Conservation (phyloP, 768 basidiomycete species). For the Tricholoma sp. region DNA sequence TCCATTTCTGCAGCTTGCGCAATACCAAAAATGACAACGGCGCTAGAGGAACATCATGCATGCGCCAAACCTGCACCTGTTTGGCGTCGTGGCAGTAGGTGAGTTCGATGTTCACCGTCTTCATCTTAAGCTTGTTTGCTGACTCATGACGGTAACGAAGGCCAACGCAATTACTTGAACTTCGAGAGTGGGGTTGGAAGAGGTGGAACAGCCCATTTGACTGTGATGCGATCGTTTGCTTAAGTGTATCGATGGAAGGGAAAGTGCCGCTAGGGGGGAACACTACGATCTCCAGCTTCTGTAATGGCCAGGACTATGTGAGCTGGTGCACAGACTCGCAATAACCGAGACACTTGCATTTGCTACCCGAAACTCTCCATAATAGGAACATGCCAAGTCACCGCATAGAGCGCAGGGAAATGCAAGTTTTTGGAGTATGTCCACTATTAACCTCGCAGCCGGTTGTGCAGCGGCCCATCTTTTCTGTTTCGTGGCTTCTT, state of each 20-base stretch:
- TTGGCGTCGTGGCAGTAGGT: neutral
- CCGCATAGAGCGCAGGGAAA: slow-evolving; percentile 8
- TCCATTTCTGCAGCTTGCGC: slow-evolving; percentile 8
- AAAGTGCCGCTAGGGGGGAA: neutral
- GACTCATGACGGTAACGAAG: slow-evolving; percentile 4
- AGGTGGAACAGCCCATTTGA: slow-evolving; percentile 3
- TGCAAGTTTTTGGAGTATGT: slow-evolving; percentile 1
- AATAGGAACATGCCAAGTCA: slow-evolving; percentile 6
- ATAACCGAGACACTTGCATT: neutral
- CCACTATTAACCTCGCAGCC: neutral
- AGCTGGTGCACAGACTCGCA: neutral
- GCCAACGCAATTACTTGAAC: neutral
- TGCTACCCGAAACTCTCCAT: slow-evolving; percentile 1
- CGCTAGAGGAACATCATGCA: slow-evolving; percentile 2
- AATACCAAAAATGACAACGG: slow-evolving; percentile 6
- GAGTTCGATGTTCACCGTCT: slow-evolving; percentile 1
- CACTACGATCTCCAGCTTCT: slow-evolving; percentile 6
- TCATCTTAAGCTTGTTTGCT: neutral
- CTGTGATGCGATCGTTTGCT: slow-evolving; percentile 1
- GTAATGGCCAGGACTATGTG: neutral
- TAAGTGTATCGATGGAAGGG: neutral
- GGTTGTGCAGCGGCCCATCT: neutral
- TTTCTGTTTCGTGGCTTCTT: neutral
- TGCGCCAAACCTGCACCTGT: slow-evolving; percentile 1
- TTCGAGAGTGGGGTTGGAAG: neutral